A percentile compares a stretch with the other conserved stretches of the same genome.
phyloP scores from a whole-genome alignment of 2,329 filamentous ascomycete genomes.

The Ceratocystis alfenasii region DNA sequence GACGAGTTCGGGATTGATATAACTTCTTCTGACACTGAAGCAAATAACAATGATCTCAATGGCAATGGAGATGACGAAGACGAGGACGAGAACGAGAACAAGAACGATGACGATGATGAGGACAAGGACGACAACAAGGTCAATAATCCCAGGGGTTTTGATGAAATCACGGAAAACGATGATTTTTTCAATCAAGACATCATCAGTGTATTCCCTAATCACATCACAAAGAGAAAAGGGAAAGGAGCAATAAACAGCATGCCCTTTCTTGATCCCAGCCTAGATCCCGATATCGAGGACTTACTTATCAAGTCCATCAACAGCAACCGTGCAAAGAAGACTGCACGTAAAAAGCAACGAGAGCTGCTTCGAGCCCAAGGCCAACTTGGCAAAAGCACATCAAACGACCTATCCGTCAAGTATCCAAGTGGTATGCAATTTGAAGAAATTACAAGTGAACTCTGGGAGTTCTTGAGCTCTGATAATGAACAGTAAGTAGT shows the following conservation, averaged over 20 bases:
- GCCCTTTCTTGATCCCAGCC: conserved; percentile 27
- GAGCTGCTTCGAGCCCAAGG: conserved; percentile 56
- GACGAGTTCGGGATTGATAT: background rate
- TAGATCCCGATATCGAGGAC: conserved; percentile 56
- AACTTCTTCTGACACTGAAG: background rate
- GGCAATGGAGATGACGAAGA: background rate
- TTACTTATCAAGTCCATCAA: conserved; percentile 49
- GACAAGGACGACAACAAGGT: background rate
- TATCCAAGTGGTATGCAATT: conserved; percentile 19
- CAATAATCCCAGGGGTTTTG: background rate
- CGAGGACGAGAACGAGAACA: background rate
- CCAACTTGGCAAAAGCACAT: conserved; percentile 52
- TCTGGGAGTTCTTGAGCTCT: conserved; percentile 57
- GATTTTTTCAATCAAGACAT: conserved; percentile 16
- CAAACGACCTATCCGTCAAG: conserved; percentile 53
- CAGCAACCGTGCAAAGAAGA: conserved; percentile 61
- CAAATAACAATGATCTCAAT: background rate
- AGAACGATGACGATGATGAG: background rate
- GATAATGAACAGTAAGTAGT: conserved; percentile 47
- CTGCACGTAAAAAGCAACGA: conserved; percentile 55
- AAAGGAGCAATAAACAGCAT: background rate
- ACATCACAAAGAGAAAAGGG: background rate
- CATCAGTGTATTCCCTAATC: conserved; percentile 15
- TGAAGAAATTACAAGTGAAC: conserved; percentile 58
- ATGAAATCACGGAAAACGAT: background rate